Percentiles rank a stretch among this genome's conserved stretches.
These are phyloP conservation scores for Candida smagusa DNA, from an alignment of 1,139 yeast species.

Conservation along the genomic window DNA sequence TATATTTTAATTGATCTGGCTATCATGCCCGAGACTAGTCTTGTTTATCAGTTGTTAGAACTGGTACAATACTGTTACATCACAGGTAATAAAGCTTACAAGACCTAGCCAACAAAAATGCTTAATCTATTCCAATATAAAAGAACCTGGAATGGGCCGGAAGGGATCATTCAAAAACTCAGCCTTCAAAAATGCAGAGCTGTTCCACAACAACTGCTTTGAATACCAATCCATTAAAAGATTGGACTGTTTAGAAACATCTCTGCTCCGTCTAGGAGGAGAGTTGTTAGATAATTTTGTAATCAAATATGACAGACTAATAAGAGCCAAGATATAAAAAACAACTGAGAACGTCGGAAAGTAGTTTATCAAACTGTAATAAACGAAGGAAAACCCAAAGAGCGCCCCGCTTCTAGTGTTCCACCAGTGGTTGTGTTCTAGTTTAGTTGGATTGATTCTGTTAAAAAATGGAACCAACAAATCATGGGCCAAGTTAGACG, in stretches of 20 bases:
- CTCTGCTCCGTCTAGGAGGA: slow-evolving; percentile 3
- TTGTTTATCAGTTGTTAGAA: slow-evolving; percentile 16
- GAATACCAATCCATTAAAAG: slow-evolving; percentile 30
- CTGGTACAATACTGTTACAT: slow-evolving; percentile 29
- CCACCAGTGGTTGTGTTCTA: slow-evolving; percentile 51
- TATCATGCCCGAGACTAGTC: slow-evolving; percentile 10
- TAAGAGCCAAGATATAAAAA: slow-evolving; percentile 54
- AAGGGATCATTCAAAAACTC: slow-evolving; percentile 19
- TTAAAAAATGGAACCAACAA: slow-evolving; percentile 52
- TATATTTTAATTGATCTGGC: slow-evolving; percentile 20
- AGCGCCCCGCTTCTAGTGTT: slow-evolving; percentile 55
- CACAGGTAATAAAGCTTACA: slow-evolving; percentile 29
- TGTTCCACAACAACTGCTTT: slow-evolving; percentile 32
- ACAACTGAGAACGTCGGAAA: slow-evolving; percentile 48
- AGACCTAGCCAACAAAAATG: slow-evolving; percentile 1
- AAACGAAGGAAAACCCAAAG: slow-evolving; percentile 57
- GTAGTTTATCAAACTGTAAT: slow-evolving; percentile 36
- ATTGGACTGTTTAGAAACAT: slow-evolving; percentile 6
- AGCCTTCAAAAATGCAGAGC: slow-evolving; percentile 14
- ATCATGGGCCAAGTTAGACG: slow-evolving; percentile 42
- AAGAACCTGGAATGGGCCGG: slow-evolving; percentile 17
- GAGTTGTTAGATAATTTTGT: slow-evolving; percentile 52
- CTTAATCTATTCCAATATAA: slow-evolving; percentile 8
- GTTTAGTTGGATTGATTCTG: slow-evolving; percentile 42
- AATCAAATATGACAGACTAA: slow-evolving; percentile 52